phyloP scores from a whole-genome alignment of 202 grass and related monocot genomes.

The Setaria viridis region DNA sequence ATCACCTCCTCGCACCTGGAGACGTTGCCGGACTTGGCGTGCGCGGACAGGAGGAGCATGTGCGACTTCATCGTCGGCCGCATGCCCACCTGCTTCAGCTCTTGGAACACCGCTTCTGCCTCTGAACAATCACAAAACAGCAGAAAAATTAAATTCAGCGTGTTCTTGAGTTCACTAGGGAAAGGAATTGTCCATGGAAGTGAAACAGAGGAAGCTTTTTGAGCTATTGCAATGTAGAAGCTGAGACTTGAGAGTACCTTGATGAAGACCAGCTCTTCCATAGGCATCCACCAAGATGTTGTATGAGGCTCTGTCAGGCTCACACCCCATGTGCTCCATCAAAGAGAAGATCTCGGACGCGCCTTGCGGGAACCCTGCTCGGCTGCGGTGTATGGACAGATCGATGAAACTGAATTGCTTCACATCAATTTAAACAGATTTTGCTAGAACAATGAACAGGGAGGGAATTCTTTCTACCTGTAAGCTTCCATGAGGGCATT shows the following conservation, averaged over 20 bases:
- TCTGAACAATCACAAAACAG: slow-evolving; percentile 47
- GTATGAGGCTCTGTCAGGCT: slow-evolving; percentile 91
- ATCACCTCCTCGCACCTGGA: slow-evolving; percentile 77
- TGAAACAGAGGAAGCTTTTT: neutral
- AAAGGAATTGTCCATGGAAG: neutral
- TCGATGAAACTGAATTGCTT: neutral
- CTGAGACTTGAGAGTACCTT: slow-evolving; percentile 43
- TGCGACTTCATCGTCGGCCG: slow-evolving; percentile 93
- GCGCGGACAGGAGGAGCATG: slow-evolving; percentile 88
- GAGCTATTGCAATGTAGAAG: neutral
- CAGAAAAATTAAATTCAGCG: neutral
- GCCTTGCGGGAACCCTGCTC: slow-evolving; percentile 76
- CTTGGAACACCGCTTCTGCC: slow-evolving; percentile 68
- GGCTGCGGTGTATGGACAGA: slow-evolving; percentile 44
- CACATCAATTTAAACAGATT: neutral
- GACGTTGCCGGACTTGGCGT: slow-evolving; percentile 81
- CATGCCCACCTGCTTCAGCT: slow-evolving; percentile 80
- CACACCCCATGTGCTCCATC: slow-evolving; percentile 92
- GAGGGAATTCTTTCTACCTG: slow-evolving; percentile 50
- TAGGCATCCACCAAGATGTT: slow-evolving; percentile 96
- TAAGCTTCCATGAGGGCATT: slow-evolving; percentile 97
- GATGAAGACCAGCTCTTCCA: slow-evolving; percentile 84
- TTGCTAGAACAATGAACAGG: neutral
- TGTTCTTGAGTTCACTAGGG: neutral
- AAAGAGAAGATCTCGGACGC: slow-evolving; percentile 84